phyloP scores from a whole-genome alignment of 306 rosid species.

The Arachis stenosperma region DNA sequence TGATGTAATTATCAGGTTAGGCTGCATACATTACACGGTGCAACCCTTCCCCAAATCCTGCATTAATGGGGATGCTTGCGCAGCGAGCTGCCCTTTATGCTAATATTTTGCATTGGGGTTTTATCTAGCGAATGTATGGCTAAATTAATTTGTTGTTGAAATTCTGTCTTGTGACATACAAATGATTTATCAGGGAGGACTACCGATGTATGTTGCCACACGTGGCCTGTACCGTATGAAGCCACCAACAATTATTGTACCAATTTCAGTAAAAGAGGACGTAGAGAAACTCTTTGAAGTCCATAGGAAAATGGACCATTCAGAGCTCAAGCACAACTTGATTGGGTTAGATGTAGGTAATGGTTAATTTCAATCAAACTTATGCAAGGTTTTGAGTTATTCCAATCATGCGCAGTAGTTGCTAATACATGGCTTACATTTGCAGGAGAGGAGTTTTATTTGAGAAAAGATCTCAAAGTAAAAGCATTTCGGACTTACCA shows the following conservation, averaged over 20 bases:
- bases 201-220: slow-evolving; percentile 92
- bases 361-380: slow-evolving; percentile 38
- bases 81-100: too few species aligned
- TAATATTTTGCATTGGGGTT: not conserved
- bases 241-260: slow-evolving; percentile 86
- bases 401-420: slow-evolving; percentile 13
- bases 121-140: slow-evolving; percentile 8
- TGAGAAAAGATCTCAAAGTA: slow-evolving; percentile 82
- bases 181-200: slow-evolving; percentile 70
- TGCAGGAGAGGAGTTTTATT: slow-evolving; percentile 77
- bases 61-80: too few species aligned
- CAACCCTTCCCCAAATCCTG: too few species aligned
- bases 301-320: slow-evolving; percentile 86
- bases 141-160: slow-evolving; percentile 18
- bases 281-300: slow-evolving; percentile 81
- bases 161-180: not conserved
- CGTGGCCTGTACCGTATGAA: slow-evolving; percentile 86
- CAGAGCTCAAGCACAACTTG: slow-evolving; percentile 76
- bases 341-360: slow-evolving; percentile 91
- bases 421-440: slow-evolving; percentile 26
- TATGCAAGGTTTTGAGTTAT: slow-evolving; percentile 17
- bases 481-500: slow-evolving; percentile 89
- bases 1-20: not conserved
- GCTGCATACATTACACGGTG: too few species aligned
- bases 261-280: slow-evolving; percentile 68